Evolutionary conservation across 2,329 filamentous ascomycete species (phyloP), one percentile per base, ranked within the genome.

Genomic region (Sarocladiaceae sp.): DNA sequence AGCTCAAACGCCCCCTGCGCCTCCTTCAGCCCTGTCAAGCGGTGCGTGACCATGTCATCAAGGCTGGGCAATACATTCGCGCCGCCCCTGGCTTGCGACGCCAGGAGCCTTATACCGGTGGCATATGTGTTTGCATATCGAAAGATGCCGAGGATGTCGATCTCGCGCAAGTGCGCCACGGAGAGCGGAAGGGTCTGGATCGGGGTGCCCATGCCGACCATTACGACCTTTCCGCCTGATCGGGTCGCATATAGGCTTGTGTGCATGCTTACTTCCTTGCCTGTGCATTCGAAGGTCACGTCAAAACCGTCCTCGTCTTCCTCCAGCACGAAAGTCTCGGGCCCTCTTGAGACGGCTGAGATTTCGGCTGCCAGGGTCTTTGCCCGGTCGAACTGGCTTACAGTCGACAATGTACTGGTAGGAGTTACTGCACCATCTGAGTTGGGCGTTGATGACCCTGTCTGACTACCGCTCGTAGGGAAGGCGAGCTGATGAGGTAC

Each of bases 181-280:
- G 80, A 85, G 35, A 90, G 68, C 1, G 84, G 84, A 2, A 89
- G 70, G 0, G 83, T 88, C 60, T 88, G 83, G 43, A 88, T 76
- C 0, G 85, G 84, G 4, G 78, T 85, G 29, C 85, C 85, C 85
- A 89, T 89, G 44, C 85, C 85, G 19, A 90, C 83, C 60, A 89
- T 80, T 60, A 89, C 74, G 40, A 88, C 71, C 53, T 82, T 83
- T 15, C 85, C 85, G 20, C 85, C 85, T 0, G 84, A 73, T 47
- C 73, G 73, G 9, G 83, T 82, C 3, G 82, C 82, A 52, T 84
- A 88, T 16, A 89, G 77, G n/a, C 79, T 75, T 2, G 82, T 83
- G 58, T 88, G 84, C 65, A 87, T 81, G 58, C 84, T 88, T 1
- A 76, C 72, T 50, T 85, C 83, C 48, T 88, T 85, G 21, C 85